Evolutionary conservation across 768 basidiomycete species (phyloP), one percentile per base, ranked within the genome.

Genomic region (Fomitopsis serialis): DNA sequence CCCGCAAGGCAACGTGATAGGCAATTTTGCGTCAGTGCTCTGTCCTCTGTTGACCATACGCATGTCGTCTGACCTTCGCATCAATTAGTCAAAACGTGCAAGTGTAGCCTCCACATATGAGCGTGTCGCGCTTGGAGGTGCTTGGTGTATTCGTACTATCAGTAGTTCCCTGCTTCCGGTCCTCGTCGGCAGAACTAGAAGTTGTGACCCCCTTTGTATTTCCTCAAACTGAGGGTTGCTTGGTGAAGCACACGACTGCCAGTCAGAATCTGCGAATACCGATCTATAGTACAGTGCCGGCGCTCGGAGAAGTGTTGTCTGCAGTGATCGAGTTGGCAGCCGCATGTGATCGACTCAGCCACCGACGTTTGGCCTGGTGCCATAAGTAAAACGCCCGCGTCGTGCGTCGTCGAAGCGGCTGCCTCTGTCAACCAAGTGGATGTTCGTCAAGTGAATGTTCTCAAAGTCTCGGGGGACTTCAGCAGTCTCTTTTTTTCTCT

Each of bases 1-100:
- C 29, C 73, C 75, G 11, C 72, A 76, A 42, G 87, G 87, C 43
- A 89, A 89, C 66, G 72, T 89, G 59, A 72, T 75, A 21, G 84
- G 84, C 29, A 58, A 77, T 51, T 87, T 85, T 59, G 66, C 66
- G 84, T 85, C 67, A 60, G 84, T 78, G 12, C 13, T 34, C 12
- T 5, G 6, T 13, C 8, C 34, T 13, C 12, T 32, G 25, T n/a
- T 51, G 2, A 34, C 25, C 19, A 23, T 8, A 29, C n/a, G n/a
- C n/a, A n/a, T 45, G 15, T 8, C 13, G 15, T 7, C n/a, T 4
- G 21, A n/a, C 17, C 32, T 9, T 42, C 50, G 48, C 9, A 45
- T 19, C 13, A 9, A 11, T 44, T n/a, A 36, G 69, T 32, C 44
- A 68, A 47, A 70, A 70, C 50, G 69, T 70, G 11, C 66, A 68